Evolutionary conservation across 2,329 filamentous ascomycete genomes (phyloP), one percentile per base, ranked within the genome.

Genomic region (Alternaria sp.): DNA sequence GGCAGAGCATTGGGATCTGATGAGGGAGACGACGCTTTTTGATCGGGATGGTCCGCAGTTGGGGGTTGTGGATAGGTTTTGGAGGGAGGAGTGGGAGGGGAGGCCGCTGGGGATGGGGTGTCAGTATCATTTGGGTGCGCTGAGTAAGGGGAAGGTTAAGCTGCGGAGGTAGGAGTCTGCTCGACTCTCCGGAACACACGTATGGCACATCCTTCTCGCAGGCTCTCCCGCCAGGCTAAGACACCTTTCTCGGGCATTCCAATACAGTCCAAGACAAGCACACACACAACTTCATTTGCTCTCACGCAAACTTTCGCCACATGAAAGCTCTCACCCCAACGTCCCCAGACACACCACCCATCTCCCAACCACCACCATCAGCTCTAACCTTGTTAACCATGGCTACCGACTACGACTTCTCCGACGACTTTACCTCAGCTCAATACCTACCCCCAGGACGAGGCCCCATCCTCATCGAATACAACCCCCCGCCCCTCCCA

Each of bases 41-140:
- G 69, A 74, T 44, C 50, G 63, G n/a, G 26, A 10, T 1, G n/a
- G 47, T 37, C 61, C 65, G 5, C 46, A 23, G 4, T 28, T 44
- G 4, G 49, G 55, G 2, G 18, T 10, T 15, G 25, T 64, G n/a
- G 58, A 66, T 20, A 62, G 28, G 10, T 58, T 77, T 5, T 61
- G 57, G 55, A 68, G 74, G 25, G 61, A 54, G n/a, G 67, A 74
- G 47, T 60, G 71, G 33, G 57, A 54, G 15, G 68, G 66, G 2
- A 65, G 71, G 28, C 69, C 71, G 11, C 37, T 76, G 41, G 74
- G 74, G 2, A 43, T 76, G 28, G 69, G 69, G 9, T 68, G 65
- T 26, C 73, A 78, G 49, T 77, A 72, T 47, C 74, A 73, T 45
- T 55, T 72, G 10, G 41, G 59, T 37, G 66, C 59, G 3, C 45